Evolutionary conservation across 257 asterid genomes (phyloP).

Genomic region (Nicotiana undulata): DNA sequence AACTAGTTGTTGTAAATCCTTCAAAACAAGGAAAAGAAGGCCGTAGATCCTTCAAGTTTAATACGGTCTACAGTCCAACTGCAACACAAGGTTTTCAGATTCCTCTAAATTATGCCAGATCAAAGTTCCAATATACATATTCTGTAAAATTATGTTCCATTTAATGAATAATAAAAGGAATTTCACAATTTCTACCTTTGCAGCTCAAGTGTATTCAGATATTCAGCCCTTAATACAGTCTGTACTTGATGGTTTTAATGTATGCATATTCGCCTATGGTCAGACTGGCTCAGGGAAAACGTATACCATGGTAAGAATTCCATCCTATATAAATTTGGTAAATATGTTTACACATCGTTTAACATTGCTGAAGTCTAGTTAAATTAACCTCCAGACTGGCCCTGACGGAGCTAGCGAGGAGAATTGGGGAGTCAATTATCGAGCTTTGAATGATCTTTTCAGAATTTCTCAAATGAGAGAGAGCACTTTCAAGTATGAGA

Average conservation of each 20-base stretch:
- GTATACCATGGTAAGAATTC: conserved; percentile 69
- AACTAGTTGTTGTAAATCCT: conserved; percentile 62
- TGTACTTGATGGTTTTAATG: conserved; percentile 92
- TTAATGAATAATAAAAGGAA: background rate
- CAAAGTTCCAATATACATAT: background rate
- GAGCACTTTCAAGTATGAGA: conserved; percentile 50
- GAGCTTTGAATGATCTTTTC: conserved; percentile 83
- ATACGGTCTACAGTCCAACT: conserved; percentile 62
- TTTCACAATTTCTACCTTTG: background rate
- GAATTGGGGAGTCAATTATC: conserved; percentile 91
- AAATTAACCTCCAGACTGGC: conserved; percentile 50
- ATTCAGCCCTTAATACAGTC: conserved; percentile 85
- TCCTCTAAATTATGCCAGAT: background rate
- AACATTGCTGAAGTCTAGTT: conserved; percentile 13
- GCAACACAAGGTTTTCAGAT: conserved; percentile 73
- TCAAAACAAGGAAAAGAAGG: conserved; percentile 86
- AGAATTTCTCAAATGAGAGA: conserved; percentile 54
- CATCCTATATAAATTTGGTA: background rate
- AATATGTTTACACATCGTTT: background rate
- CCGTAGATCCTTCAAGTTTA: conserved; percentile 77
- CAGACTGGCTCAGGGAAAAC: conserved; percentile 99
- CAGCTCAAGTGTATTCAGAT: conserved; percentile 79
- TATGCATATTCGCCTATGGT: conserved; percentile 92
- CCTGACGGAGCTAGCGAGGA: conserved; percentile 80
- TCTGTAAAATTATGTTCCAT: background rate